Evolutionary conservation across 2,329 filamentous ascomycete species (phyloP).

Genomic region (Apiospora phragmitis): DNA sequence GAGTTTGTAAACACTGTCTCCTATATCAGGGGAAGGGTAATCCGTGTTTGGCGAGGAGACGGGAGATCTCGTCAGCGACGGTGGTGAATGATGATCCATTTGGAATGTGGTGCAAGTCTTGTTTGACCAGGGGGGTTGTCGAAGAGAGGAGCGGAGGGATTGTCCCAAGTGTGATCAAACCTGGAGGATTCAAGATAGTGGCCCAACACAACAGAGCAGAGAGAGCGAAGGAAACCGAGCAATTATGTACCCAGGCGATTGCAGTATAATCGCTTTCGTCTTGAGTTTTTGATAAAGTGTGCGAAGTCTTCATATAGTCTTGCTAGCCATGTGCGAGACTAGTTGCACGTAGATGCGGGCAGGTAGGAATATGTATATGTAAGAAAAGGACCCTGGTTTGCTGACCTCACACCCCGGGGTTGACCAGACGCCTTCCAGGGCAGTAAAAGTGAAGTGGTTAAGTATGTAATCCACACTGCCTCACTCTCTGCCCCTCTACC

Average conservation of each 20-base stretch:
- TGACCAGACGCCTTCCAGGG: neutral
- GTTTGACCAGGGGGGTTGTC: neutral
- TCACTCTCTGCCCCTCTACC: neutral
- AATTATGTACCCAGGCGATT: neutral
- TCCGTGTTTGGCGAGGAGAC: constrained; percentile 44
- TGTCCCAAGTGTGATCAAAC: neutral
- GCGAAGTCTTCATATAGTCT: neutral
- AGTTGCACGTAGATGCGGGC: neutral
- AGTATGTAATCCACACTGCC: neutral
- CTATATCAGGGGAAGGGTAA: constrained; percentile 47
- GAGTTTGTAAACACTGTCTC: constrained; percentile 44
- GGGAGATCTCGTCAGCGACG: constrained; percentile 45
- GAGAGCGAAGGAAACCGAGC: neutral
- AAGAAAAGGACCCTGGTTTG: neutral
- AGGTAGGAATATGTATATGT: constrained; percentile 3
- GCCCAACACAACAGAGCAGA: neutral
- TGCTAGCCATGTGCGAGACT: neutral
- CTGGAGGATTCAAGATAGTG: neutral
- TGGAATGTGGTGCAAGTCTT: constrained; percentile 14
- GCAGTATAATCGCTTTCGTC: neutral
- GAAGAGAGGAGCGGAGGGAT: neutral
- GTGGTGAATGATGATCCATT: constrained; percentile 52
- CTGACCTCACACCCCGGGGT: neutral
- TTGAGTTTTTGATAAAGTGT: neutral
- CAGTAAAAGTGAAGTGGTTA: neutral